Conservation (phyloP, 2,329 filamentous ascomycete genomes). For the Oidium heveae region DNA sequence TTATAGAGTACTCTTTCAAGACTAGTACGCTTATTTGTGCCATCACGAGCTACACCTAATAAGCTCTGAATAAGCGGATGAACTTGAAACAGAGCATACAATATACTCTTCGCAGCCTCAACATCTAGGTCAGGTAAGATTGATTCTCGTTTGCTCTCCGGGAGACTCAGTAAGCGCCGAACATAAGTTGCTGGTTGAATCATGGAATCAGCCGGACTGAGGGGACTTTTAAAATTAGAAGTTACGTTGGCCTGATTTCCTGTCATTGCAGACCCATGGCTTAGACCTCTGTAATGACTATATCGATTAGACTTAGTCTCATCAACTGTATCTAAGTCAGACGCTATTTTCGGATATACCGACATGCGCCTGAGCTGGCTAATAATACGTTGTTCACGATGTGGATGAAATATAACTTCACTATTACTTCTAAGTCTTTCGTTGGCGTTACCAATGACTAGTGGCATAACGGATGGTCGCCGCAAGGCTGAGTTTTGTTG, state of each 20-base stretch:
- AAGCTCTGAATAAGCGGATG: constrained; percentile 43
- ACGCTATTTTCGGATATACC: constrained; percentile 34
- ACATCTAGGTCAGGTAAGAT: constrained; percentile 33
- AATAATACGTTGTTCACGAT: constrained; percentile 18
- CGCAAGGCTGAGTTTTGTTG: constrained; percentile 38
- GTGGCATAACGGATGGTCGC: constrained; percentile 48
- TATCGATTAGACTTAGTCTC: constrained; percentile 36
- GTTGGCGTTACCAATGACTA: constrained; percentile 39
- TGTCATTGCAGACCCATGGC: constrained; percentile 43
- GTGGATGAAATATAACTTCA: constrained; percentile 28
- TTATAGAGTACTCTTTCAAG: constrained; percentile 44
- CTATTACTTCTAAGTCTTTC: constrained; percentile 43
- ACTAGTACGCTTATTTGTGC: constrained; percentile 33
- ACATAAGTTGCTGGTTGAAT: constrained; percentile 34
- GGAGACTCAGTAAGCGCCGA: constrained; percentile 34
- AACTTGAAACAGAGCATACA: constrained; percentile 42
- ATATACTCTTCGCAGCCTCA: constrained; percentile 38
- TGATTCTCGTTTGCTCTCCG: constrained; percentile 34
- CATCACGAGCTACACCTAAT: constrained; percentile 34
- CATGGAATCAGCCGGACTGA: constrained; percentile 30
- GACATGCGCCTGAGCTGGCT: constrained; percentile 26
- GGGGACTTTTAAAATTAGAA: constrained; percentile 21
- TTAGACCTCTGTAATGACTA: constrained; percentile 40
- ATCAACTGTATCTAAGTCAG: constrained; percentile 35
- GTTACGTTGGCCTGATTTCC: constrained; percentile 9